Evolutionary conservation across 331 rosid genomes (phyloP).

Genomic region (Rosa hybrid): DNA sequence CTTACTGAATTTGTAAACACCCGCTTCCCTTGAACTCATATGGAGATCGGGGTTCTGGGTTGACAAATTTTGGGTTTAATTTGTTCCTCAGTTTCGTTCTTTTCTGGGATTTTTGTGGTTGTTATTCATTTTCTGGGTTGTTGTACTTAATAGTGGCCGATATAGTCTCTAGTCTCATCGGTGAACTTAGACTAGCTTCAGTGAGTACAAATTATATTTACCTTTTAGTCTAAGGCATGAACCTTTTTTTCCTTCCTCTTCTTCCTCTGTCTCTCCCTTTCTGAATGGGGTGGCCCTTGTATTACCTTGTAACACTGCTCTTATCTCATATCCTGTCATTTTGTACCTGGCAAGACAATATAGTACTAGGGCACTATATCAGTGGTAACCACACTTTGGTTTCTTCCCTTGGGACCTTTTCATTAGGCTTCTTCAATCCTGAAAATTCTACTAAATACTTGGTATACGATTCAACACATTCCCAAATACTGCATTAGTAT

Average conservation of each 20-base stretch:
- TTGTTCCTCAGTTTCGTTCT: neutral
- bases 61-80: too few species aligned
- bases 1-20: too few species aligned
- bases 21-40: too few species aligned
- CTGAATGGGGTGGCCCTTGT: neutral
- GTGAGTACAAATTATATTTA: neutral
- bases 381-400: neutral
- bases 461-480: neutral
- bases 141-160: too few species aligned
- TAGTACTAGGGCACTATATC: neutral
- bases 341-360: neutral
- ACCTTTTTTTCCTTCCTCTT: neutral
- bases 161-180: neutral
- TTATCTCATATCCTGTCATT: neutral
- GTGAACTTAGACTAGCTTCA: too few species aligned
- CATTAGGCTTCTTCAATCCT: slow-evolving; percentile 56
- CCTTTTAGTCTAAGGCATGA: neutral
- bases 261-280: neutral
- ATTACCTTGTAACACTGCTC: neutral
- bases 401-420: neutral
- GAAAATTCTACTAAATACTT: slow-evolving; percentile 51
- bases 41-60: too few species aligned
- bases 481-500: neutral
- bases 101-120: neutral
- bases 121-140: neutral